Evolutionary conservation across 805 yeast genomes (phyloP), one percentile per base, ranked within the genome.

Genomic region (Yarrowia osloensis): DNA sequence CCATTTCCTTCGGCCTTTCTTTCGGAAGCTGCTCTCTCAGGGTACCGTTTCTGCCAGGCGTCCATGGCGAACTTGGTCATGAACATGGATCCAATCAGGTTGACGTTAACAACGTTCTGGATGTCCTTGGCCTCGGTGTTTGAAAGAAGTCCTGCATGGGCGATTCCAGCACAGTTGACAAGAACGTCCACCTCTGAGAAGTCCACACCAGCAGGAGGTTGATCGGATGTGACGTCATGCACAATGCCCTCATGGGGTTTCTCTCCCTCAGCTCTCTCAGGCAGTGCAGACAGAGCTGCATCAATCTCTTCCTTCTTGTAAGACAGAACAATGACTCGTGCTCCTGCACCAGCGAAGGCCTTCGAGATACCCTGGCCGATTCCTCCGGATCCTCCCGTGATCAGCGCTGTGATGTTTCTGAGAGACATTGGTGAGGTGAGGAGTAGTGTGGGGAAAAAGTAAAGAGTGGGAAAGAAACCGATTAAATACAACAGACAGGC

Each of bases 381-480:
- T 0, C 94, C 94, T 61, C 82, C 77, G 0, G 92, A 86, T 0
- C 88, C 92, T 0, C 95, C 95, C 0, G 91, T 88, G 3, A 88
- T 55, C 37, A 72, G 67, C 15, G 70, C 68, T 13, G 65, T 66
- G 31, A 65, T 69, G 17, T 26, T 12, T 11, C n/a, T 35, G 42
- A 52, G 59, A 35, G 29, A 24, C 59, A 52, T 52, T 3, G 21
- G 3, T 1, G 19, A 15, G n/a, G 21, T n/a, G 24, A n/a, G n/a
- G 8, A 12, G n/a, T 28, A 8, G 31, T 42, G 31, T 33, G 28
- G 8, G 17, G 11, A n/a, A 5, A 22, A 13, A 49, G 35, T n/a
- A n/a, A 28, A n/a, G 24, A 19, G 40, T 6, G 4, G n/a, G 37
- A 28, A 29, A 5, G 17, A 13, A 9, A 22, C 35, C 37, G 54